phyloP scores from a whole-genome alignment of 208 protist genomes.

The Acanthamoeba castellanii region DNA sequence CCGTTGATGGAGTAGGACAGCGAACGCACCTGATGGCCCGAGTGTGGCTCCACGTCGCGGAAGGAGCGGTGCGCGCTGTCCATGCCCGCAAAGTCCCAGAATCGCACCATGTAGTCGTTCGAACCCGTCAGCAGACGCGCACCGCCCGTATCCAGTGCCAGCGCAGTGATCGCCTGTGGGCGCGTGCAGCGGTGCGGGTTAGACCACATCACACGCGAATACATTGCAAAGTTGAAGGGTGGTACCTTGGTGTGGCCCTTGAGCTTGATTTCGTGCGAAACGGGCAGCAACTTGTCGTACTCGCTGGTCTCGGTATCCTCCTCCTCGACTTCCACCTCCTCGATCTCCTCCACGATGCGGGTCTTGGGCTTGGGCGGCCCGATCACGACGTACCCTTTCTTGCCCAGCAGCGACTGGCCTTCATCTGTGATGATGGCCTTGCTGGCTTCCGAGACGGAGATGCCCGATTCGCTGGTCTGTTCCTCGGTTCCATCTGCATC shows the following conservation, averaged over 20 bases:
- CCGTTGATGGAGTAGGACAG: conserved; percentile 40
- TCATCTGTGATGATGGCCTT: conserved; percentile 38
- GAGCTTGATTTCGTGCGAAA: conserved; percentile 48
- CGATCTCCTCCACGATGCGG: not conserved
- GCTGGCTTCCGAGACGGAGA: not conserved
- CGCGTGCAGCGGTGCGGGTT: not conserved
- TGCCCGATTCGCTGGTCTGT: not conserved
- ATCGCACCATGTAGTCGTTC: conserved; percentile 21
- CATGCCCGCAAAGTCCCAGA: conserved; percentile 69
- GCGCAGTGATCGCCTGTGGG: conserved; percentile 8
- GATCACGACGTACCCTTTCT: conserved; percentile 35
- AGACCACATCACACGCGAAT: not conserved
- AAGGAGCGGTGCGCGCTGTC: conserved; percentile 42
- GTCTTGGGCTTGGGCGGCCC: conserved; percentile 44
- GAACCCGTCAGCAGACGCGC: conserved; percentile 47
- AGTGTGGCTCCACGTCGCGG: conserved; percentile 41
- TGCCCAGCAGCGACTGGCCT: not conserved
- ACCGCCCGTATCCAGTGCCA: conserved; percentile 24
- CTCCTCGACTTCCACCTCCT: conserved; percentile 47
- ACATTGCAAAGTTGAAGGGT: not conserved
- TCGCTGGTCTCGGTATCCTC: conserved; percentile 13
- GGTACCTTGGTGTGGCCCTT: conserved; percentile 26
- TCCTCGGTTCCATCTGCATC: not conserved
- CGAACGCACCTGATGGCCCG: not conserved
- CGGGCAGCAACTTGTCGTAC: not conserved